Percentiles rank a stretch among this genome's conserved stretches.
Conservation (phyloP, 495 filamentous ascomycete genomes). For the Penicillium robsamsonii region DNA sequence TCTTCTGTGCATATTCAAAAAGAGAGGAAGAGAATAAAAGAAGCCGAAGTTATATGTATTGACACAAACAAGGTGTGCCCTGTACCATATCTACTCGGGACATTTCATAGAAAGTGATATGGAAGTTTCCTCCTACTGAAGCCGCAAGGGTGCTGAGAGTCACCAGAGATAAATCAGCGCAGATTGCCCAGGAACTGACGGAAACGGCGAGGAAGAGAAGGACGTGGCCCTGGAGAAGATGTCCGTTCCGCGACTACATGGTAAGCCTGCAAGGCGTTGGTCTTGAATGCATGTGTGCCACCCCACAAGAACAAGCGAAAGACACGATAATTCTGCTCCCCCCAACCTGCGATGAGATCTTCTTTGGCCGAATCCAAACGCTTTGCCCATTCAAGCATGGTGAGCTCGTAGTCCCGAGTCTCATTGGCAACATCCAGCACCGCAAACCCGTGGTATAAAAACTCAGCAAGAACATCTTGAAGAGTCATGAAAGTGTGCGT, state of each 20-base stretch:
- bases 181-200: constrained; percentile 14
- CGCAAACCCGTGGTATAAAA: constrained; percentile 18
- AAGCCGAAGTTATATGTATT: no score
- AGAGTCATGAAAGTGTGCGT: constrained; percentile 22
- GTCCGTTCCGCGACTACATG: constrained; percentile 17
- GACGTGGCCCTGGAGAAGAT: constrained; percentile 10
- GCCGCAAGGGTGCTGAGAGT: not conserved
- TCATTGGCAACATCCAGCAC: constrained; percentile 11
- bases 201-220: constrained; percentile 8
- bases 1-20: no score
- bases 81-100: no score
- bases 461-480: constrained; percentile 17
- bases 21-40: no score
- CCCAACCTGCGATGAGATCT: constrained; percentile 17
- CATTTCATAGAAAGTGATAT: no score
- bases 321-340: constrained; percentile 15
- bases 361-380: constrained; percentile 12
- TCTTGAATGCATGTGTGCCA: constrained; percentile 15
- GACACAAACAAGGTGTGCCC: no score
- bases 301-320: constrained; percentile 19
- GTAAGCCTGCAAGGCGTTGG: constrained; percentile 17
- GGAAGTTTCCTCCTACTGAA: not conserved
- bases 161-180: constrained; percentile 13
- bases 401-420: constrained; percentile 18
- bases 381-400: constrained; percentile 22